Conservation (phyloP, 2,329 filamentous ascomycete genomes). For the Penicillium nordicum region DNA sequence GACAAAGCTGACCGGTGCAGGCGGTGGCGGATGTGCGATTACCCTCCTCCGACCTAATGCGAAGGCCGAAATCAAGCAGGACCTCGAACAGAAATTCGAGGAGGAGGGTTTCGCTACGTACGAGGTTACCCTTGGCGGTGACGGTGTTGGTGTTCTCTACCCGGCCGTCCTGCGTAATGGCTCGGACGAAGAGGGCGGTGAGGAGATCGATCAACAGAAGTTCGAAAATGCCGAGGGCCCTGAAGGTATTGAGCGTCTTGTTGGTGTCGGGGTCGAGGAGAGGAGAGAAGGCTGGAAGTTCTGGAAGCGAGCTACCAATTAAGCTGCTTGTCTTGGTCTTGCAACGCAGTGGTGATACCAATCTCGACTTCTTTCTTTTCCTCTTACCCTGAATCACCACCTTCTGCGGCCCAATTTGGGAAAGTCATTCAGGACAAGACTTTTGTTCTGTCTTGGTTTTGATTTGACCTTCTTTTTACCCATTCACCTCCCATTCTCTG, state of each 20-base stretch:
- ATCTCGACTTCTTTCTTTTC: neutral
- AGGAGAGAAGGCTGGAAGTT: slow-evolving; percentile 82
- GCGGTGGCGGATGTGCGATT: slow-evolving; percentile 93
- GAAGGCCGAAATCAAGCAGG: slow-evolving; percentile 54
- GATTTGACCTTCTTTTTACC: neutral
- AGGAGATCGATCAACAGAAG: slow-evolving; percentile 88
- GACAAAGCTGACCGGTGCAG: slow-evolving; percentile 95
- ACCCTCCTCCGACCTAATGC: slow-evolving; percentile 73
- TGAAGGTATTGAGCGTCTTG: slow-evolving; percentile 80
- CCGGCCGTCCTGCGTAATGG: slow-evolving; percentile 87
- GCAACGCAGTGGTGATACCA: neutral
- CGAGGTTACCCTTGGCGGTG: slow-evolving; percentile 83
- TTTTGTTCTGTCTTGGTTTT: neutral
- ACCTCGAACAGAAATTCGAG: slow-evolving; percentile 63
- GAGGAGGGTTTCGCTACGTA: slow-evolving; percentile 78
- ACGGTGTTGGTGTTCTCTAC: slow-evolving; percentile 91
- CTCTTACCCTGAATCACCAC: neutral
- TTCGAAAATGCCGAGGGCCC: slow-evolving; percentile 80
- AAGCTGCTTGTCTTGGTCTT: neutral
- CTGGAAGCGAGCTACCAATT: slow-evolving; percentile 54
- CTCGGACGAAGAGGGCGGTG: slow-evolving; percentile 74
- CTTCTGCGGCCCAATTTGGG: neutral
- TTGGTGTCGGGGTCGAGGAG: slow-evolving; percentile 70
- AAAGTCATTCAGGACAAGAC: neutral
- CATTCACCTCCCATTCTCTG: slow-evolving; percentile 19